Conservation (phyloP, 176 grass and related monocot species). For the Cenchrus purpureus region DNA sequence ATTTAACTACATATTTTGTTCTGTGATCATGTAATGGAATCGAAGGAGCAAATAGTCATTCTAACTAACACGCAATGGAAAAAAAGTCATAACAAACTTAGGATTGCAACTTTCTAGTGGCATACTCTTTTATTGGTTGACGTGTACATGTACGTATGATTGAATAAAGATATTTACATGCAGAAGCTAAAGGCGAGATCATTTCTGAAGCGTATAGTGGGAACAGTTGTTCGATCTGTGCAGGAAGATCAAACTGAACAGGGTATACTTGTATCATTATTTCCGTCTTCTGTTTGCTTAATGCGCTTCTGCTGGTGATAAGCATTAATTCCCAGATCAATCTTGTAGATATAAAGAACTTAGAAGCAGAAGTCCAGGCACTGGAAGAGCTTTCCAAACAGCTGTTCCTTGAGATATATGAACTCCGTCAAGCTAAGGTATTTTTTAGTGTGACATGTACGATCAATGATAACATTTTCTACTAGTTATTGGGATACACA, state of each 20-base stretch:
- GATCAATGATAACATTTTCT: background rate
- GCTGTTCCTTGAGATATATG: slow-evolving; percentile 96
- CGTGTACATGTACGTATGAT: slow-evolving; percentile 14
- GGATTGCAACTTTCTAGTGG: slow-evolving; percentile 1
- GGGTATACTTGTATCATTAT: slow-evolving; percentile 58
- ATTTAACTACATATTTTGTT: slow-evolving; percentile 12
- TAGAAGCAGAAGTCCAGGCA: slow-evolving; percentile 95
- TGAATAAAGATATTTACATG: slow-evolving; percentile 32
- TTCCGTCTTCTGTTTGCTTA: background rate
- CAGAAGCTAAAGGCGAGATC: slow-evolving; percentile 96
- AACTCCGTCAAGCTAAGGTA: slow-evolving; percentile 96
- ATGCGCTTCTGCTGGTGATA: background rate
- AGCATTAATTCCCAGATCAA: slow-evolving; percentile 27
- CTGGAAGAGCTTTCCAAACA: slow-evolving; percentile 99
- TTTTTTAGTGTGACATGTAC: slow-evolving; percentile 1
- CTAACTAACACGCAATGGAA: background rate
- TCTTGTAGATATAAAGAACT: slow-evolving; percentile 88
- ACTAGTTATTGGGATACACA: background rate
- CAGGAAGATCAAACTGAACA: slow-evolving; percentile 99
- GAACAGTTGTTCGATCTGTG: slow-evolving; percentile 93
- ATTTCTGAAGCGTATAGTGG: slow-evolving; percentile 90
- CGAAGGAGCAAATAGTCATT: background rate
- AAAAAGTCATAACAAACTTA: background rate
- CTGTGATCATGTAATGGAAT: background rate
- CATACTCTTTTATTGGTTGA: background rate